Percentiles rank a stretch among this genome's conserved stretches.
phyloP scores from a whole-genome alignment of 202 grass and related monocot genomes.

The Panicum virgatum region DNA sequence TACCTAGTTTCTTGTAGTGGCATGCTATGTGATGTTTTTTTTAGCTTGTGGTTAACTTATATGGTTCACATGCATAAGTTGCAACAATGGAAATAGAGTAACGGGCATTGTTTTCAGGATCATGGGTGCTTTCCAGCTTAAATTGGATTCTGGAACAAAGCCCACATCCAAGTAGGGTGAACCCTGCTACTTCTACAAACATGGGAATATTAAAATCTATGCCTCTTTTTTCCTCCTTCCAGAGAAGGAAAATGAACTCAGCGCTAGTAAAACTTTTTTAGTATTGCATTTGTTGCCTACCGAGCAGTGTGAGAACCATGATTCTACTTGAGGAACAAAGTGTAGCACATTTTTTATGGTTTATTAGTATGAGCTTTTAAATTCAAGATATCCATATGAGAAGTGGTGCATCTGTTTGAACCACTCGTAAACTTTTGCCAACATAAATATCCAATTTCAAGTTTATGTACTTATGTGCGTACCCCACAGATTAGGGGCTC shows the following conservation, averaged over 20 bases:
- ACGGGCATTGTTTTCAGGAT: background rate
- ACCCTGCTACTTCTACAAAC: background rate
- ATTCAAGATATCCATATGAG: background rate
- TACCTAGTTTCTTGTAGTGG: background rate
- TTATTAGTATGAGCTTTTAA: background rate
- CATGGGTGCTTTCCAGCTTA: background rate
- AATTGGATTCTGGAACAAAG: background rate
- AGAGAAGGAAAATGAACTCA: background rate
- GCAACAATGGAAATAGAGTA: background rate
- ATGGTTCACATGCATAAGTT: background rate
- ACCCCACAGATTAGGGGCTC: background rate
- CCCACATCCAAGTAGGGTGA: background rate
- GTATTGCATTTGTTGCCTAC: background rate
- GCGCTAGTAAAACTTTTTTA: background rate
- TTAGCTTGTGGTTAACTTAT: background rate
- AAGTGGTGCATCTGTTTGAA: background rate
- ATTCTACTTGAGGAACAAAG: background rate
- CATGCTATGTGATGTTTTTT: background rate
- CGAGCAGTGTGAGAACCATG: background rate
- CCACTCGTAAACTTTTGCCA: background rate
- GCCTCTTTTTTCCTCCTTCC: background rate
- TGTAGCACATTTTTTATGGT: background rate
- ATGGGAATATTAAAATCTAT: background rate
- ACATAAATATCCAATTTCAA: slow-evolving; percentile 1
- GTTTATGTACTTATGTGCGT: background rate